phyloP scores from a whole-genome alignment of 768 basidiomycete genomes.

The Pholiota molesta region DNA sequence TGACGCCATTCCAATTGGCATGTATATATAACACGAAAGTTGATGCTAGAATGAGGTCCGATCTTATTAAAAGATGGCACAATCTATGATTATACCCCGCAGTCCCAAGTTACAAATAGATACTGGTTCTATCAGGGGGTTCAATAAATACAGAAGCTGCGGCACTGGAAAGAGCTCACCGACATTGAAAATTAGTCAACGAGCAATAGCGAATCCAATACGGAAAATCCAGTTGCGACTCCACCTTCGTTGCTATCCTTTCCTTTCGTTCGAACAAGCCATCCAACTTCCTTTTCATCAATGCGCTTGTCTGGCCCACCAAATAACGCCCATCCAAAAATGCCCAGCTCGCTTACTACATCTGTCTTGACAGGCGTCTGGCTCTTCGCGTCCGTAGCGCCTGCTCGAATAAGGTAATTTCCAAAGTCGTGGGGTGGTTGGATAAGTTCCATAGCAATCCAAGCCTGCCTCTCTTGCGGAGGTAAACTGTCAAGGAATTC shows the following conservation, averaged over 20 bases:
- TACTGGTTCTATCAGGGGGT: neutral
- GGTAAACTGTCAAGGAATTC: constrained; percentile 69
- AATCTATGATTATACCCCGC: constrained; percentile 1
- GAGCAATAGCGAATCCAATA: constrained; percentile 70
- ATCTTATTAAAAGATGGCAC: neutral
- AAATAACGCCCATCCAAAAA: constrained; percentile 90
- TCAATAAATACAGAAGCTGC: neutral
- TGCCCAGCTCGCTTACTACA: constrained; percentile 88
- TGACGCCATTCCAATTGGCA: neutral
- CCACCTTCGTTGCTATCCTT: constrained; percentile 93
- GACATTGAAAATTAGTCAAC: constrained; percentile 36
- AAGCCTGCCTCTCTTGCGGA: constrained; percentile 69
- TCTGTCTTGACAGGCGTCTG: constrained; percentile 56
- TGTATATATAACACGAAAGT: neutral
- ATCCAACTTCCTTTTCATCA: constrained; percentile 73
- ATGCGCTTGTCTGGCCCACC: constrained; percentile 43
- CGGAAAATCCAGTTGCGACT: constrained; percentile 81
- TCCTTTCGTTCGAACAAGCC: constrained; percentile 88
- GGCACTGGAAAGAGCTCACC: neutral
- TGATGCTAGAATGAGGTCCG: neutral
- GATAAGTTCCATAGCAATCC: constrained; percentile 97
- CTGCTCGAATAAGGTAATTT: constrained; percentile 80
- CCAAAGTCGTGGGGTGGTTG: constrained; percentile 66
- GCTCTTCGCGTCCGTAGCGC: constrained; percentile 37
- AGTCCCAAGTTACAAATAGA: constrained; percentile 1